Evolutionary conservation across 2,329 filamentous ascomycete genomes (phyloP).

Genomic region (Leptographium flavum): DNA sequence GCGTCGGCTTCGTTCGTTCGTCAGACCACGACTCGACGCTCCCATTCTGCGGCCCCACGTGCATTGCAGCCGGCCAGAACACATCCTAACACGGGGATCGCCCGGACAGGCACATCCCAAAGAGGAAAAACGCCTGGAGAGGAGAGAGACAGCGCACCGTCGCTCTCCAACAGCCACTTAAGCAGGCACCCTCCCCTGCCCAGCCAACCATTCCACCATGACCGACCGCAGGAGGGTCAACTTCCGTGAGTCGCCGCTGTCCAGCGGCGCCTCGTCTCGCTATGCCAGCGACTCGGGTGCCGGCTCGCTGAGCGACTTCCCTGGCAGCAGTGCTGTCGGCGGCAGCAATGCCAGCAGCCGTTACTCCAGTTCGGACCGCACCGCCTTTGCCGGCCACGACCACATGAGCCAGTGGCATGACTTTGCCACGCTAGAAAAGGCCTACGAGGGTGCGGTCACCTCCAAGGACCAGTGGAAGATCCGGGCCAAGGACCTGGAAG

Average conservation of each 20-base stretch:
- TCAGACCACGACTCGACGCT: not conserved
- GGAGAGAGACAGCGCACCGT: not conserved
- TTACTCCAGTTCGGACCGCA: constrained; percentile 6
- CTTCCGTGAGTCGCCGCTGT: constrained; percentile 17
- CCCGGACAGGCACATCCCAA: not conserved
- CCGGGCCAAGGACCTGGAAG: constrained; percentile 13
- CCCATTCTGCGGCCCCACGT: not conserved
- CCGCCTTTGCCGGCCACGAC: constrained; percentile 2
- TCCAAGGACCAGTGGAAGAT: constrained; percentile 14
- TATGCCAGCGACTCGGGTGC: constrained; percentile 19
- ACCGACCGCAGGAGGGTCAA: constrained; percentile 17
- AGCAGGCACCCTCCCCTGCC: not conserved
- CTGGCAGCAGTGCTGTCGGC: constrained; percentile 9
- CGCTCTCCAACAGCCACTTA: too few species aligned
- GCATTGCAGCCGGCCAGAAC: constrained; percentile 1
- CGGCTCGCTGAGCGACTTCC: constrained; percentile 19
- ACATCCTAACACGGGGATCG: constrained; percentile 2
- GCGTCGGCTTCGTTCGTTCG: not conserved
- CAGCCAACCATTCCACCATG: too few species aligned
- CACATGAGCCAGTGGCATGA: constrained; percentile 13
- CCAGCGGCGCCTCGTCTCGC: constrained; percentile 16
- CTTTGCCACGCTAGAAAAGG: constrained; percentile 16
- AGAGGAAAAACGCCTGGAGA: not conserved
- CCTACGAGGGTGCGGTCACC: constrained; percentile 11
- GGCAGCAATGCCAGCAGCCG: constrained; percentile 1